phyloP scores from a whole-genome alignment of 306 rosid genomes.

The Amphicarpaea edgeworthii region DNA sequence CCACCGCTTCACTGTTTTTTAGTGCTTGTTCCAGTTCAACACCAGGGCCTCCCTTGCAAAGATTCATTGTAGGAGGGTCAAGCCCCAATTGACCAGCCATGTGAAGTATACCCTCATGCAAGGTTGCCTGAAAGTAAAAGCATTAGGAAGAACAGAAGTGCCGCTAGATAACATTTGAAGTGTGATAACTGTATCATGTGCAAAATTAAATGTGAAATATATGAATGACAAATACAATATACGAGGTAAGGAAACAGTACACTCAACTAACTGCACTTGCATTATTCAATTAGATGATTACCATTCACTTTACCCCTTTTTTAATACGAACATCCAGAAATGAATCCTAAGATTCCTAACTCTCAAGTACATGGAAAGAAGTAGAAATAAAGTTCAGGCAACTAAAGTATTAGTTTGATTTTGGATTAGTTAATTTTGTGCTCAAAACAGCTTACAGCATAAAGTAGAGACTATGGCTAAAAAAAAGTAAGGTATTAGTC shows the following conservation, averaged over 20 bases:
- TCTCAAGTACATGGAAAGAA: not conserved
- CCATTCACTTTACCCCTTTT: not conserved
- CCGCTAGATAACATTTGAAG: conserved; percentile 25
- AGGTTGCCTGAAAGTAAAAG: conserved; percentile 77
- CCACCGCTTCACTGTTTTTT: conserved; percentile 93
- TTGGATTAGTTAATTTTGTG: not conserved
- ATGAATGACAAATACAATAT: not conserved
- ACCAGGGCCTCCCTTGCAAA: conserved; percentile 72
- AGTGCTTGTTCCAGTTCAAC: conserved; percentile 82
- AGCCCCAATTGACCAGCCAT: conserved; percentile 99
- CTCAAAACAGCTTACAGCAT: not conserved
- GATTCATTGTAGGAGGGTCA: conserved; percentile 88
- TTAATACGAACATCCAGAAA: conserved; percentile 11
- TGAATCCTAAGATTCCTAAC: conserved; percentile 17
- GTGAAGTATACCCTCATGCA: conserved; percentile 84
- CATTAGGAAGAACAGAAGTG: conserved; percentile 21
- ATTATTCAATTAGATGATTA: conserved; percentile 14
- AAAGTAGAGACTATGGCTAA: conserved; percentile 1
- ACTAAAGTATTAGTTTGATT: not conserved
- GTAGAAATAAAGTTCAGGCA: conserved; percentile 21
- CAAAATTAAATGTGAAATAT: conserved; percentile 8
- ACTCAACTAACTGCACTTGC: not conserved
- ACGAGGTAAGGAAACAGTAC: conserved; percentile 21
- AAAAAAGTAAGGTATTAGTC: not conserved
- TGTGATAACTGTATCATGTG: conserved; percentile 19